A percentile compares a stretch with the other conserved stretches of the same genome.
phyloP scores from a whole-genome alignment of 2,329 filamentous ascomycete genomes.

The Xylariaceae sp. region DNA sequence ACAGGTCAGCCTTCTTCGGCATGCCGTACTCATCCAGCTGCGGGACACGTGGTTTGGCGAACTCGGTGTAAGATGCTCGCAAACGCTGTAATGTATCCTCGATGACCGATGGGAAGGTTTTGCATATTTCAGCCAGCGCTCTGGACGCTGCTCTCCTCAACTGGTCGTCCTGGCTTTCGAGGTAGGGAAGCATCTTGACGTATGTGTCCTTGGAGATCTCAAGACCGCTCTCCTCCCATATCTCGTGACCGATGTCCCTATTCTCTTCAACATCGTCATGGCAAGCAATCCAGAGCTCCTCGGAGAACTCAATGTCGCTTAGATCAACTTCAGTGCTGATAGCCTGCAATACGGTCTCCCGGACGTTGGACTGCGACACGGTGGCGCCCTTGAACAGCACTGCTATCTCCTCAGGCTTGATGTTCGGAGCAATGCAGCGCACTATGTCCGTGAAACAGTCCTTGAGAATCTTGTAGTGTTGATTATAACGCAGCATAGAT shows the following conservation, averaged over 20 bases:
- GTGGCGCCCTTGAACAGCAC: constrained; percentile 74
- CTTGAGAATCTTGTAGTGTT: constrained; percentile 92
- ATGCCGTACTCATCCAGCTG: constrained; percentile 92
- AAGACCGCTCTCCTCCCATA: constrained; percentile 93
- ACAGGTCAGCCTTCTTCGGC: constrained; percentile 79
- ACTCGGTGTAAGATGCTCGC: constrained; percentile 65
- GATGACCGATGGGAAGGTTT: constrained; percentile 55
- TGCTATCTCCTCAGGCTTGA: constrained; percentile 64
- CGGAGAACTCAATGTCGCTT: constrained; percentile 77
- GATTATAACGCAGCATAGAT: constrained; percentile 82
- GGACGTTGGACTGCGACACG: constrained; percentile 71
- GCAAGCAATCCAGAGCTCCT: constrained; percentile 88
- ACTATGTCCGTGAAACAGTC: constrained; percentile 86
- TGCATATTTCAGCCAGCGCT: constrained; percentile 69
- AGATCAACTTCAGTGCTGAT: constrained; percentile 90
- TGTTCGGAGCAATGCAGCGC: constrained; percentile 77
- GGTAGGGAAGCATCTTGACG: constrained; percentile 65
- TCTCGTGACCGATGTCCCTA: constrained; percentile 71
- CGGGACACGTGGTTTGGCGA: constrained; percentile 76
- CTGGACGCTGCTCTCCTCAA: constrained; percentile 79
- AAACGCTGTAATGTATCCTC: constrained; percentile 59
- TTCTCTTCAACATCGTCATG: constrained; percentile 92
- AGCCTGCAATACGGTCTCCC: constrained; percentile 79
- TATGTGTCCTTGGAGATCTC: constrained; percentile 61
- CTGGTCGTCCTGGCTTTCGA: constrained; percentile 74